Base-by-base conservation (phyloP, 805 yeast genomes). In the Saccharomycopsis selenospora region DNA sequence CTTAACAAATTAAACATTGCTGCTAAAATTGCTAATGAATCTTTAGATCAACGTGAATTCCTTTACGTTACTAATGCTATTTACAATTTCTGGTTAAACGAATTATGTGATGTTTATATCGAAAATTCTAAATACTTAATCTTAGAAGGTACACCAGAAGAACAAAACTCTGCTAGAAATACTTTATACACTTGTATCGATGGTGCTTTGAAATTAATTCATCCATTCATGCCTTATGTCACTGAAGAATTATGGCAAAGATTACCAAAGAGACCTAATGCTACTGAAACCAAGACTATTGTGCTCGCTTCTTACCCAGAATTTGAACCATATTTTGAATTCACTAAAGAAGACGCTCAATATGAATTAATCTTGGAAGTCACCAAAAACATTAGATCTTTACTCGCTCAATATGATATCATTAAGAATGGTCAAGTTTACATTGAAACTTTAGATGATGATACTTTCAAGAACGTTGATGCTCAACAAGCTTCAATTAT, bases 191-290 rank as follows among this genome's bases (percentile, higher is more conserved):
- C 93, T 29, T 79, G 95, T 70, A 75, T 91, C 58, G 98, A 93
- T 61, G 85, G 85, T 57, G 96, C 96, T 8, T 76, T 91, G 71
- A 82, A 76, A 65, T 65, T 93, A 71, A 93, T 91, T 58, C 98
- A 91, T 65, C 99, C 99, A 65, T 93, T 88, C 74, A 93, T 93
- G 99, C 99, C 99, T 36, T 93, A 79, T 65, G 73, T 93, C 57
- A 83, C 98, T 43, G 99, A 93, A 69, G 99, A 93, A 74, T 79
- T 93, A 86, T 93, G 97, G 97, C 99, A 93, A 73, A 86, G 98
- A 69, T 72, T 93, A 61, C 98, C 98, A 59, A 83, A 85, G 61
- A 81, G 96, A 64, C 75, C 78, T 5, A 70, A 80, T 47, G 96
- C 86, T 59, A 67, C 68, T 20, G n/a, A n/a, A n/a, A 72, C 88